A percentile compares a stretch with the other conserved stretches of the same genome.
Evolutionary conservation across 805 yeast species (phyloP).

Genomic region (Lipomyces starkeyi): DNA sequence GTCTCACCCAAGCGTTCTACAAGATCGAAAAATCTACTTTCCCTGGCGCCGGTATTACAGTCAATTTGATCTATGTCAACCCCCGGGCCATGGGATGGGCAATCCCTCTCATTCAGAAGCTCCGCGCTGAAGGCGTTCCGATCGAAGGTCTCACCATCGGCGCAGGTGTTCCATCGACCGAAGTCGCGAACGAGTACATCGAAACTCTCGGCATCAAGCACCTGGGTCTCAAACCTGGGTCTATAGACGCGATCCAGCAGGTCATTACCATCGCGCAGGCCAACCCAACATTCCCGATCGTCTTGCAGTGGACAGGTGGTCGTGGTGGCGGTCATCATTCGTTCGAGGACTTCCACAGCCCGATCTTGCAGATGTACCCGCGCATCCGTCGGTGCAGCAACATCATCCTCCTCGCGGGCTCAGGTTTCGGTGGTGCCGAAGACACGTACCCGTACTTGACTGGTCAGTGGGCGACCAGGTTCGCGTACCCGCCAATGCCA

Average conservation of each 20-base stretch:
- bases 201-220: constrained; percentile 90
- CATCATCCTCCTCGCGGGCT: constrained; percentile 92
- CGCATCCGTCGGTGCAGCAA: constrained; percentile 90
- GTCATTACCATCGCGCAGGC: constrained; percentile 90
- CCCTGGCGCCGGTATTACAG: constrained; percentile 90
- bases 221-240: constrained; percentile 97
- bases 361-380: constrained; percentile 93
- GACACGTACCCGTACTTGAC: constrained; percentile 98
- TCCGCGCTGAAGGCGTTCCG: constrained; percentile 92
- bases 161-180: constrained; percentile 99
- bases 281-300: constrained; percentile 95
- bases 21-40: constrained; percentile 68
- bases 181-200: constrained; percentile 96
- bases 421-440: constrained; percentile 96
- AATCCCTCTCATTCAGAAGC: constrained; percentile 88
- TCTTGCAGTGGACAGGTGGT: constrained; percentile 99
- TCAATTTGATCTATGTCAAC: constrained; percentile 92
- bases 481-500: constrained; percentile 97
- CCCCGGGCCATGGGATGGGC: constrained; percentile 99
- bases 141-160: constrained; percentile 96
- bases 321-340: constrained; percentile 99
- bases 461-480: constrained; percentile 91
- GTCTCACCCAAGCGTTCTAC: constrained; percentile 77
- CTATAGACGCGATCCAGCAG: constrained; percentile 87
- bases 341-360: constrained; percentile 98